Evolutionary conservation across 1,284 basidiomycete genomes (phyloP), one percentile per base, ranked within the genome.

Genomic region (Rhodotorula sp.): DNA sequence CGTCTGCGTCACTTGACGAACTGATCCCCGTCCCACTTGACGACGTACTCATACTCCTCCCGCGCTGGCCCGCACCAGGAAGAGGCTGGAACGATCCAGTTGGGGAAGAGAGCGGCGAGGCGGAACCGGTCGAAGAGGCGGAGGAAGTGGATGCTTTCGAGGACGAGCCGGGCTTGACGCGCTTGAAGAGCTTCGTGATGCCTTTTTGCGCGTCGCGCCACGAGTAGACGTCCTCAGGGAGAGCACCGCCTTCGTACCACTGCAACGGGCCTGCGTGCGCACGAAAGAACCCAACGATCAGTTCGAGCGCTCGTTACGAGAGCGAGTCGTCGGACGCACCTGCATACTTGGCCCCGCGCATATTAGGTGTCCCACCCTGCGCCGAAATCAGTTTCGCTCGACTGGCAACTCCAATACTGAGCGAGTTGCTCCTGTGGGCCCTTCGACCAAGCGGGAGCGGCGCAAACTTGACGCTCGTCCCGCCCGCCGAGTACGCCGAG

Each of bases 151-250:
- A 53, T 13, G 40, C 40, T 44, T 44, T 44, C 40, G 40, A 44
- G 13, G 40, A 44, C 40, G 40, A 44, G 13, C 40, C 40, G 40
- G 47, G 37, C 37, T 48, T 54, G 51, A 30, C 53, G 46, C 62
- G 63, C n/a, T 60, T 58, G 71, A 72, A 75, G 26, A 75, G 64
- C 57, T 75, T 75, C 5, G 34, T 20, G 18, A 75, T 16, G 28
- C 71, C 73, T 8, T 52, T 34, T 7, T 63, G 57, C 4, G 62
- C 58, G 60, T 75, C 73, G 22, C 65, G 47, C 58, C 62, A 70
- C 13, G 71, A 68, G 65, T 73, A 75, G 30, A 73, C 69, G 57
- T 71, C 73, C 0, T 59, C 58, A 22, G 73, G 73, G 26, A 68
- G 26, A 2, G 59, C 50, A 1, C 71, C 73, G 44, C 71, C 71